Base-by-base conservation (phyloP, 23 red algal genomes). In the Gracilariopsis chorda region DNA sequence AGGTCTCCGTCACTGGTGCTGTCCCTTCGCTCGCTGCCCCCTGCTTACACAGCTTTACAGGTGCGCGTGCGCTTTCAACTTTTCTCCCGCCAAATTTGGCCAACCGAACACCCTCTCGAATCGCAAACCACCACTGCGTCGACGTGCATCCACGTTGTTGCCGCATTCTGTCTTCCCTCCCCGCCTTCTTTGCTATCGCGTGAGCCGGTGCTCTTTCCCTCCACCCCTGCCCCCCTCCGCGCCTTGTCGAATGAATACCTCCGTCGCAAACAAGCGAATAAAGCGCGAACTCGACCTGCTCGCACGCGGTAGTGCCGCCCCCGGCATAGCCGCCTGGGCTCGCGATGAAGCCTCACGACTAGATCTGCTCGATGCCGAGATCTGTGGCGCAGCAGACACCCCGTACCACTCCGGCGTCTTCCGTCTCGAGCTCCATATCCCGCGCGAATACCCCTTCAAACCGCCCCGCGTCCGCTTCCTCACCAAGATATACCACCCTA, bases 401-500 rank as follows among this genome's bases (percentile, higher is more conserved):
- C 92, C 96, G 39, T 98, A 98, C 74, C 71, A 68, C 16, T 80
- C 73, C 28, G 96, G 92, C n/a, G 65, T 82, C 24, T 98, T 98
- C 83, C 92, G 88, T 19, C 79, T 98, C 19, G 52, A 86, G 25
- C 77, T 98, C 0, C 14, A 46, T 29, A 80, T 98, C 11, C 89
- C 96, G 17, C 53, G 47, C 70, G 76, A 93, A 33, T 98, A 98
- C 70, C 96, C 92, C 17, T 74, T 98, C 61, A 90, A 95, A 67
- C 96, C 96, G 47, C 96, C 96, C 34, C 59, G 84, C 34, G 96
- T 98, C 23, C 77, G 88, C 20, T 98, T 95, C 85, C 21, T 74
- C n/a, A 98, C 96, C 40, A 82, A 57, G 47, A 89, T 98, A 14
- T 98, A 98, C 81, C 92, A 95, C 82, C 96, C 96, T n/a, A 98